These are phyloP conservation scores for Emmonsiellopsis sp. DNA, from an alignment of 2,329 filamentous ascomycete genomes.

Conservation along the genomic window DNA sequence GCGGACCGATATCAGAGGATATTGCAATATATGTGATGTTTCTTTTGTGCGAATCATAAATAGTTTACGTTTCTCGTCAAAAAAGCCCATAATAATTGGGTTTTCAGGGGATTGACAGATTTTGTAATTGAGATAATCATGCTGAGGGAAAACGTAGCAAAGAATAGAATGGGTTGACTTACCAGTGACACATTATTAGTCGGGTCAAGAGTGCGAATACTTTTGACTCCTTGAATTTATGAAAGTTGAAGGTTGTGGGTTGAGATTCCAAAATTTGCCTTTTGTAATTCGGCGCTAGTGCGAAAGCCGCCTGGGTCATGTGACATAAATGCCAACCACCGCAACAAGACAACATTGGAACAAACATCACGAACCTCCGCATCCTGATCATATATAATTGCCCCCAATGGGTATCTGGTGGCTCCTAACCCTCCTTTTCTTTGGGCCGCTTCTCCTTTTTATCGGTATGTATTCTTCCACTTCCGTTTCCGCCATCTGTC, in stretches of 20 bases:
- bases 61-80: conserved; percentile 31
- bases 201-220: background rate
- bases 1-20: background rate
- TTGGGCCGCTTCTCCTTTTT: conserved; percentile 28
- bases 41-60: conserved; percentile 23
- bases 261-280: background rate
- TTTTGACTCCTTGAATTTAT: conserved; percentile 2
- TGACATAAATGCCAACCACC: background rate
- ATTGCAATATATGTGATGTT: conserved; percentile 12
- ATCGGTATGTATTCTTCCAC: conserved; percentile 19
- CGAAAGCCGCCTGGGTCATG: background rate
- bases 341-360: background rate
- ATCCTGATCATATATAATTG: background rate
- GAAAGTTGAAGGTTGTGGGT: background rate
- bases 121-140: conserved; percentile 58
- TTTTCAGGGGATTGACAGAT: conserved; percentile 82
- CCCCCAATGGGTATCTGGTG: conserved; percentile 25
- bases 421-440: conserved; percentile 28
- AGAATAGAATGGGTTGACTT: conserved; percentile 19
- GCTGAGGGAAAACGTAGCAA: conserved; percentile 17
- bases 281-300: background rate
- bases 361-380: background rate
- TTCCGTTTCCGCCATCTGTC: background rate
- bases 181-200: conserved; percentile 10
- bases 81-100: conserved; percentile 16